These are phyloP conservation scores for Paratinospora sagittata DNA, from an alignment of 164 flowering plant genomes.

Conservation along the genomic window DNA sequence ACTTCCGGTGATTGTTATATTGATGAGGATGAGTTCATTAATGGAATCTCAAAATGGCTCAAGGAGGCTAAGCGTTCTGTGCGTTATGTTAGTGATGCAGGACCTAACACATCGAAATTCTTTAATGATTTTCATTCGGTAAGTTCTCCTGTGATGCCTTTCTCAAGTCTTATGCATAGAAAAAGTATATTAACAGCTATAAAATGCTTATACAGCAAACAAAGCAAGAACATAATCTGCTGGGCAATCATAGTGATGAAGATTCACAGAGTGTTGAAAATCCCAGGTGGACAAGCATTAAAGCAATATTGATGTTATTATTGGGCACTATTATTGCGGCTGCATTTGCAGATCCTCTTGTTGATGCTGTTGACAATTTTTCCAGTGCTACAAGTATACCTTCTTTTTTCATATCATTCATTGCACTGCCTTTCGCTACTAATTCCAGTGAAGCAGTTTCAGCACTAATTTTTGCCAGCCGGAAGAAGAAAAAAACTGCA, in stretches of 20 bases:
- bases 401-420: conserved; percentile 85
- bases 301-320: conserved; percentile 56
- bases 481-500: conserved; percentile 59
- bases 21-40: conserved; percentile 40
- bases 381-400: conserved; percentile 78
- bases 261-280: conserved; percentile 36
- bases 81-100: conserved; percentile 17
- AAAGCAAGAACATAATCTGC: conserved; percentile 37
- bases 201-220: conserved; percentile 39
- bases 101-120: conserved; percentile 30
- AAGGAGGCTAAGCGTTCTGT: conserved; percentile 36
- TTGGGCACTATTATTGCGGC: conserved; percentile 72
- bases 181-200: neutral
- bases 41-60: conserved; percentile 64
- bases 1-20: conserved; percentile 34
- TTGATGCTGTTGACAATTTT: conserved; percentile 74
- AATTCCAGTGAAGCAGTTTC: conserved; percentile 92
- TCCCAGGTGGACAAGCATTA: conserved; percentile 31
- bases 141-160: conserved; percentile 17
- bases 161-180: neutral
- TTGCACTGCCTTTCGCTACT: conserved; percentile 79
- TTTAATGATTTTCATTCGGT: conserved; percentile 43
- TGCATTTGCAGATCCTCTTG: conserved; percentile 83
- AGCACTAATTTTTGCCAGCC: conserved; percentile 67
- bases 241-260: conserved; percentile 55